phyloP scores from a whole-genome alignment of 2,329 filamentous ascomycete species.

The Sporothrix luriei region DNA sequence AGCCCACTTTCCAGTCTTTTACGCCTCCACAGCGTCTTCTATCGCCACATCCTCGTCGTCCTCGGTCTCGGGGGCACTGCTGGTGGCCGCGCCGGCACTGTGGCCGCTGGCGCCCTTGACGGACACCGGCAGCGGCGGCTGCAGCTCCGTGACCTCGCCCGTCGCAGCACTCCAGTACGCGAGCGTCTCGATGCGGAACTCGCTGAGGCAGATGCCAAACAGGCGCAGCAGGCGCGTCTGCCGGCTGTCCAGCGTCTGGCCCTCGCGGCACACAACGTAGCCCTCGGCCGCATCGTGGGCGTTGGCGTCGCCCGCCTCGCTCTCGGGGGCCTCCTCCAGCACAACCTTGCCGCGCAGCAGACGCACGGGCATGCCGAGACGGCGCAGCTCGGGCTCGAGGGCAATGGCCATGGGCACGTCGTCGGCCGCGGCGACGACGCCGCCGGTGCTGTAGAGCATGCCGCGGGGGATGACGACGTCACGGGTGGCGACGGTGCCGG shows the following conservation, averaged over 20 bases:
- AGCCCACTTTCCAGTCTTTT: not conserved
- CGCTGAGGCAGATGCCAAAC: constrained; percentile 85
- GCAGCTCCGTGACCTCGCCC: constrained; percentile 61
- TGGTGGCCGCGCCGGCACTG: constrained; percentile 5
- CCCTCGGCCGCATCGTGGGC: constrained; percentile 52
- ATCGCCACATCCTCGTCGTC: constrained; percentile 29
- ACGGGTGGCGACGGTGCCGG: constrained; percentile 73
- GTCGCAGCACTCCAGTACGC: constrained; percentile 70
- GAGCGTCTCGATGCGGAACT: constrained; percentile 81
- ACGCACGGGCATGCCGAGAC: constrained; percentile 84
- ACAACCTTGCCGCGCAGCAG: constrained; percentile 87
- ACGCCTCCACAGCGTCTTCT: constrained; percentile 21
- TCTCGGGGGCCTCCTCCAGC: constrained; percentile 53
- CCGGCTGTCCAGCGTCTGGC: constrained; percentile 81
- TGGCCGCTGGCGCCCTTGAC: constrained; percentile 20
- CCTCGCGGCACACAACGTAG: constrained; percentile 83
- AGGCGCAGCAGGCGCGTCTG: constrained; percentile 94
- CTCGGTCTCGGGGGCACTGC: constrained; percentile 20
- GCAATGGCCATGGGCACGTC: constrained; percentile 87
- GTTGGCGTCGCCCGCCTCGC: constrained; percentile 48
- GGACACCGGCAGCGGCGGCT: constrained; percentile 33
- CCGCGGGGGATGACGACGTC: constrained; percentile 80
- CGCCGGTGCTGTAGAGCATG: constrained; percentile 76
- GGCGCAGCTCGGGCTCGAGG: constrained; percentile 85
- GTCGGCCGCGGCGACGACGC: constrained; percentile 75